Conservation (phyloP, 2,329 filamentous ascomycete species). For the Hymenotorrendiella dingleyae region DNA sequence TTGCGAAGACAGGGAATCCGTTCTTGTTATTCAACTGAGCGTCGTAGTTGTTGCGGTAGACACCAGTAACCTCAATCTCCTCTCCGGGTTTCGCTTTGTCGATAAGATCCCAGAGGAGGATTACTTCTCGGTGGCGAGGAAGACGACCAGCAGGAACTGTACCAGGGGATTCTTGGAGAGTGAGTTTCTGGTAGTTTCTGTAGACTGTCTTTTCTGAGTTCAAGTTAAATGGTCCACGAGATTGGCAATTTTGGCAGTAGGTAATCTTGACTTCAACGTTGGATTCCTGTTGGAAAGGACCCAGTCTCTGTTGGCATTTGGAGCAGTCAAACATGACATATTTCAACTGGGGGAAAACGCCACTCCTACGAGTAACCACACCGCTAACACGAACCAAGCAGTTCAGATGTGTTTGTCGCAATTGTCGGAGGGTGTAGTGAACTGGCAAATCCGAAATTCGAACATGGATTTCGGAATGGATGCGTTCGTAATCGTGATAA, state of each 20-base stretch:
- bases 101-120: conserved; percentile 94
- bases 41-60: conserved; percentile 98
- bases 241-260: conserved; percentile 95
- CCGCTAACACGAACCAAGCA: conserved; percentile 90
- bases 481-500: conserved; percentile 95
- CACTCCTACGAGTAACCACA: conserved; percentile 88
- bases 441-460: conserved; percentile 93
- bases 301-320: conserved; percentile 87
- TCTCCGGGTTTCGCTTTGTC: conserved; percentile 95
- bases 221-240: conserved; percentile 85
- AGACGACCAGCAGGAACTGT: conserved; percentile 94
- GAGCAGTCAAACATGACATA: conserved; percentile 97
- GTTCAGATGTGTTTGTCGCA: conserved; percentile 93
- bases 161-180: conserved; percentile 91
- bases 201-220: conserved; percentile 98
- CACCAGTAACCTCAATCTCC: conserved; percentile 93
- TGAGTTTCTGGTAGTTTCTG: conserved; percentile 97
- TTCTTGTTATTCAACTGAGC: conserved; percentile 97
- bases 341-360: conserved; percentile 96
- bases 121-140: conserved; percentile 87
- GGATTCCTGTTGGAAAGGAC: conserved; percentile 95
- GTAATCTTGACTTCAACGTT: conserved; percentile 94
- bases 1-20: conserved; percentile 96
- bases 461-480: conserved; percentile 96
- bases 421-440: conserved; percentile 88